These are phyloP conservation scores for Colletotrichum tropicale DNA, from an alignment of 2,329 filamentous ascomycete species.

Conservation along the genomic window DNA sequence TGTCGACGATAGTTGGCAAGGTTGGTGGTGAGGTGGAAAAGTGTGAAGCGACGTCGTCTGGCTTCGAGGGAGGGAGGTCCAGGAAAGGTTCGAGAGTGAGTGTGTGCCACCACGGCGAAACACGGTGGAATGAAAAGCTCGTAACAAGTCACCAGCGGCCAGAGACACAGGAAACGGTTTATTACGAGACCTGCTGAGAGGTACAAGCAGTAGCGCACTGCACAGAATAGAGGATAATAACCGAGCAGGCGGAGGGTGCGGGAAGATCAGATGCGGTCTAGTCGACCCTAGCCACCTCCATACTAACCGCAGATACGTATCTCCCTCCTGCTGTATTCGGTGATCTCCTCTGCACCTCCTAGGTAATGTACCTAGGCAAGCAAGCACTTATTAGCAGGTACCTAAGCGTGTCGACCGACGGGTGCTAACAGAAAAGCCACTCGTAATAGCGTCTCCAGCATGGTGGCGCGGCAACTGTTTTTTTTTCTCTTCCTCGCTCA, in stretches of 20 bases:
- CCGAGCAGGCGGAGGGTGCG: neutral
- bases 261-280: neutral
- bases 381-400: neutral
- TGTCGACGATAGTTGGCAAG: neutral
- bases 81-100: neutral
- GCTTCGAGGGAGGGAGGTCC: neutral
- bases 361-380: neutral
- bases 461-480: constrained; percentile 5
- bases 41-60: neutral
- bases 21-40: neutral
- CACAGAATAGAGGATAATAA: neutral
- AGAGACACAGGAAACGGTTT: neutral
- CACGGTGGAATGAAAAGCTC: constrained; percentile 10
- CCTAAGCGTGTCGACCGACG: constrained; percentile 1
- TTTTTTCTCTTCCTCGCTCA: neutral
- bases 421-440: constrained; percentile 11
- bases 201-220: neutral
- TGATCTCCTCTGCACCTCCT: neutral
- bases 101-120: constrained; percentile 13
- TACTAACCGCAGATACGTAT: neutral
- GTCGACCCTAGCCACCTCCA: neutral
- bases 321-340: neutral
- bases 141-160: neutral
- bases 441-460: constrained; percentile 9
- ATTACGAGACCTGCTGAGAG: neutral